These are phyloP conservation scores for Crepidotus variabilis DNA, from an alignment of 768 basidiomycete species.

Conservation along the genomic window DNA sequence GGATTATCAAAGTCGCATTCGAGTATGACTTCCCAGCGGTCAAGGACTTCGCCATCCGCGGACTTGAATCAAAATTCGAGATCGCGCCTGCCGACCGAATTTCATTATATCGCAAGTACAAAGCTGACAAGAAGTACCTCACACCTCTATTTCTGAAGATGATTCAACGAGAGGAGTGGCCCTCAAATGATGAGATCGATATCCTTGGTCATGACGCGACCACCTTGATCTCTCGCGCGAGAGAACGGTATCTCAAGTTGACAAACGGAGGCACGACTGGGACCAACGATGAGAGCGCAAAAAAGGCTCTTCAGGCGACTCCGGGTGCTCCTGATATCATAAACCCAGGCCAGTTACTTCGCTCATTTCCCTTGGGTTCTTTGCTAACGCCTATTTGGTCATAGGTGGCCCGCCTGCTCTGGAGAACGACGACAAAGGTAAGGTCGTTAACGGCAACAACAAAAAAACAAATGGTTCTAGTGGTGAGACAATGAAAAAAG, in stretches of 20 bases:
- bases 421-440: too few relatives aligned
- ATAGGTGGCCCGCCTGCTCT: too few relatives aligned
- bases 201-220: too few relatives aligned
- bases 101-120: conserved; percentile 47
- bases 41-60: conserved; percentile 50
- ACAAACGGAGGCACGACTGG: background rate
- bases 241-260: conserved; percentile 30
- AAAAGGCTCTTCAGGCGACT: background rate
- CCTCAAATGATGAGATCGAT: conserved; percentile 52
- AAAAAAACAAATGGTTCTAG: too few relatives aligned
- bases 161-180: conserved; percentile 44
- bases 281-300: background rate
- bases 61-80: conserved; percentile 33
- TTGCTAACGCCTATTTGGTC: too few relatives aligned
- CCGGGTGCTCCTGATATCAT: background rate
- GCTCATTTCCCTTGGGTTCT: too few relatives aligned
- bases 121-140: conserved; percentile 40
- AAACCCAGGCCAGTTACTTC: background rate
- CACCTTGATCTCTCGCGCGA: conserved; percentile 47
- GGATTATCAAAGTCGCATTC: conserved; percentile 53
- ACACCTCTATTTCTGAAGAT: conserved; percentile 51
- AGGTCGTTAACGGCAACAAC: too few relatives aligned
- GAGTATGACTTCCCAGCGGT: conserved; percentile 53
- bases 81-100: conserved; percentile 26
- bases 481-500: too few relatives aligned